A percentile compares a stretch with the other conserved stretches of the same genome.
These are phyloP conservation scores for Peronospora tabacina DNA, from an alignment of 352 stramenopile species.

Conservation along the genomic window DNA sequence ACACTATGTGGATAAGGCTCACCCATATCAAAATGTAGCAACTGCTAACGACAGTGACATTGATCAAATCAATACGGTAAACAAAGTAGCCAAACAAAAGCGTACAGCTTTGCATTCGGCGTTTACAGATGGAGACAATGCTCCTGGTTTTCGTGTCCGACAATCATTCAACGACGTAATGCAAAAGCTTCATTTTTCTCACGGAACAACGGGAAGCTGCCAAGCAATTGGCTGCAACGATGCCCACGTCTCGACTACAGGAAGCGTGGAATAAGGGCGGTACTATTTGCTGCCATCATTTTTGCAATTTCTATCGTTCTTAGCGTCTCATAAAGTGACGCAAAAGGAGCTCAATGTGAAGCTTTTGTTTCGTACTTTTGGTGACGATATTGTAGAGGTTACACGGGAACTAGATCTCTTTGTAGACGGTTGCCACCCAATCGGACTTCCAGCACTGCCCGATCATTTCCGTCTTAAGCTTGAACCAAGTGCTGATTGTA, in stretches of 20 bases:
- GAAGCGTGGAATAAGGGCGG: conserved; percentile 60
- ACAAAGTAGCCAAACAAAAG: too few species aligned
- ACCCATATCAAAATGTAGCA: too few species aligned
- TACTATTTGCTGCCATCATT: conserved; percentile 84
- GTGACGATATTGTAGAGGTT: conserved; percentile 69
- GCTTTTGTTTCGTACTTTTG: conserved; percentile 77
- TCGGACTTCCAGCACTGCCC: conserved; percentile 33
- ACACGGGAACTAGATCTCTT: conserved; percentile 65
- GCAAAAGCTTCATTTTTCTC: conserved; percentile 62
- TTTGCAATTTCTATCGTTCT: conserved; percentile 39
- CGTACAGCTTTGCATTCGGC: conserved; percentile 64
- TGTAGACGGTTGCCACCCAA: conserved; percentile 53
- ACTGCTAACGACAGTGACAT: too few species aligned
- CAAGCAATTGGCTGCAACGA: conserved; percentile 30
- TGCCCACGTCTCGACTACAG: conserved; percentile 49
- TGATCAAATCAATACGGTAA: too few species aligned
- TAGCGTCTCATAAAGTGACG: background rate
- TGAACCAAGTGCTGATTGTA: conserved; percentile 18
- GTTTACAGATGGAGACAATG: conserved; percentile 45
- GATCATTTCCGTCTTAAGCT: conserved; percentile 42
- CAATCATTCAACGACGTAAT: conserved; percentile 65
- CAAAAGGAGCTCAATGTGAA: conserved; percentile 30
- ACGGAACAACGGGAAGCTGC: conserved; percentile 42
- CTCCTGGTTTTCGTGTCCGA: conserved; percentile 37
- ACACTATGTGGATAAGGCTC: too few species aligned